Evolutionary conservation across 129 eudicot species (phyloP).

Genomic region (Flaveria trinervia): DNA sequence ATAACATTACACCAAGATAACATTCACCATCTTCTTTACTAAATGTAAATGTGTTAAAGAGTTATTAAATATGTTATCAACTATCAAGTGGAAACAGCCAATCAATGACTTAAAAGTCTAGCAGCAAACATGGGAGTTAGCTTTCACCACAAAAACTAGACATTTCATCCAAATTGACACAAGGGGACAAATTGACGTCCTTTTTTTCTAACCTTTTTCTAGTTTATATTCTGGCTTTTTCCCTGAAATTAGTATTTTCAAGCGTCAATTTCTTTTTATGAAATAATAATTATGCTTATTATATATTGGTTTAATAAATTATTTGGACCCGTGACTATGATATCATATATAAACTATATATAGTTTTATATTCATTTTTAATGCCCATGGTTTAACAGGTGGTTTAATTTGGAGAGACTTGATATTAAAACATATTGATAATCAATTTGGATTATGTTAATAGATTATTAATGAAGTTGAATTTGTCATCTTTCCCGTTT

Average conservation of each 20-base stretch:
- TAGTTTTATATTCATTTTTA: constrained; percentile 1
- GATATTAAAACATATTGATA: not conserved
- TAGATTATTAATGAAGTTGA: not conserved
- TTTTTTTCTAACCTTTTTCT: constrained; percentile 15
- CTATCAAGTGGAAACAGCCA: not conserved
- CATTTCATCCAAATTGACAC: constrained; percentile 26
- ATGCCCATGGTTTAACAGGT: constrained; percentile 29
- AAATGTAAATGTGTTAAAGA: no score
- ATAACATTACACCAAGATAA: no score
- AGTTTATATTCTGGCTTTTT: constrained; percentile 12
- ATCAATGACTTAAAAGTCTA: not conserved
- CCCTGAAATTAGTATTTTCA: not conserved
- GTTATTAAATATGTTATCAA: no score
- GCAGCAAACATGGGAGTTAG: not conserved
- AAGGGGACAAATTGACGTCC: constrained; percentile 23
- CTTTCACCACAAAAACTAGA: constrained; percentile 1
- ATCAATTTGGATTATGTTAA: not conserved
- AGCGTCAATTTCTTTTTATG: not conserved
- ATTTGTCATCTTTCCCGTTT: not conserved
- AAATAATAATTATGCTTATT: not conserved
- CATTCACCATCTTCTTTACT: no score
- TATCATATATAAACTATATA: not conserved
- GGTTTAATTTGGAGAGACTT: constrained; percentile 7
- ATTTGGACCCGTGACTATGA: constrained; percentile 33
- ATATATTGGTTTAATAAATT: not conserved